Base-by-base conservation (phyloP, 2,329 filamentous ascomycete species). In the Microcera coccophila region DNA sequence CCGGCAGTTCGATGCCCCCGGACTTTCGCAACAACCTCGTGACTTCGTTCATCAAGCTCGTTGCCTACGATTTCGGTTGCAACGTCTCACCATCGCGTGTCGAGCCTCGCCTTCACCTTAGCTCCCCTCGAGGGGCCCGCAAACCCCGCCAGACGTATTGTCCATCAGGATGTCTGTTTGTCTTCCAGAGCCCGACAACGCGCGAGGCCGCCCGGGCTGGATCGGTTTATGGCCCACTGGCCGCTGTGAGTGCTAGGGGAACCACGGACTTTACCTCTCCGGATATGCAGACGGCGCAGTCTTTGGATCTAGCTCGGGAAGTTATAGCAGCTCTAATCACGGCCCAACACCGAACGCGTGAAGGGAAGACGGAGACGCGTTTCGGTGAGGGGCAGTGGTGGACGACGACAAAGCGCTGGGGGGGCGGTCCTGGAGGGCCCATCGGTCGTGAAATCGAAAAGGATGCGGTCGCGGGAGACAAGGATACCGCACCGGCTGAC, bases 61-160 rank as follows among this genome's bases (percentile, higher is more conserved):
- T 84, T 14, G 73, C 79, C 15, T 84, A 84, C 54, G 79, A 84
- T 49, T 84, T 83, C 60, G 77, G 79, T 38, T 84, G 81, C 61
- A 83, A 76, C 51, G 74, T 82, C 37, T 68, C 71, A 3, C 68
- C 74, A 19, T 67, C 80, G 14, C 73, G 79, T 31, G 67, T 70
- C 18, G 81, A 84, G 53, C 81, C 81, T 9, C 72, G 81, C 3
- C 66, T 84, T 16, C 73, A 81, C 35, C 61, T 84, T 39, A 67
- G 65, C 37, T 68, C 68, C n/a, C 60, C 64, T 3, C 52, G 58
- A 42, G 58, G 51, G 48, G 57, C 48, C 49, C 53, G 37, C 11
- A 48, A 45, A 9, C 60, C 62, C 9, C 71, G 66, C 45, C 70
- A 66, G 51, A 76, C 79, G 2, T 81, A 82, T 62, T 78, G 78